A percentile compares a stretch with the other conserved stretches of the same genome.
These are phyloP conservation scores for Trichoderma citrinoviride DNA, from an alignment of 2,329 filamentous ascomycete species.

Conservation along the genomic window DNA sequence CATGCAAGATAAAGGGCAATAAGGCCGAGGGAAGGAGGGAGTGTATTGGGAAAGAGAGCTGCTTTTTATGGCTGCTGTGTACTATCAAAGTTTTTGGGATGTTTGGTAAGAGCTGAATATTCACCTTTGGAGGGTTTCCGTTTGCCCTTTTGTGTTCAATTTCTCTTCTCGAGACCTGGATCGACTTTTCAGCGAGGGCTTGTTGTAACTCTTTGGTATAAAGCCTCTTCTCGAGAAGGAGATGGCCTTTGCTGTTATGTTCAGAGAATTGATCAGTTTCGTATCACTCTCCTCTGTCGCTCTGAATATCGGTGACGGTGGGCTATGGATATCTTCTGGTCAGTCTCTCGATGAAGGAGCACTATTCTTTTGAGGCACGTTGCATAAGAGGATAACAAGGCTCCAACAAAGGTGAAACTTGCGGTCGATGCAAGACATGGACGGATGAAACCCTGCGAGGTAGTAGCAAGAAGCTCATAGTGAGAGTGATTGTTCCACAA, in stretches of 20 bases:
- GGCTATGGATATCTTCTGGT: background rate
- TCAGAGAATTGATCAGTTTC: background rate
- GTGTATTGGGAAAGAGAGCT: background rate
- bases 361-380: background rate
- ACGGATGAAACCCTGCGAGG: too few relatives aligned
- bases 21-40: too few relatives aligned
- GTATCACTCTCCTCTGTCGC: background rate
- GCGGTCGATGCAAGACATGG: background rate
- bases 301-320: background rate
- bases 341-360: background rate
- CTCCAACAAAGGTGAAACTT: background rate
- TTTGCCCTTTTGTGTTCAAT: background rate
- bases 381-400: background rate
- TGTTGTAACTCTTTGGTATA: background rate
- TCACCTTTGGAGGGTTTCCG: background rate
- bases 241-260: background rate
- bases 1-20: too few relatives aligned
- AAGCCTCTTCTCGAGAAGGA: background rate
- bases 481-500: too few relatives aligned
- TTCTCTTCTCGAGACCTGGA: background rate
- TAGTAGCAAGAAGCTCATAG: too few relatives aligned
- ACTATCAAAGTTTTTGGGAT: background rate
- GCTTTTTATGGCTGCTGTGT: background rate
- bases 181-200: too few relatives aligned
- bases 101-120: background rate